phyloP scores from a whole-genome alignment of 176 grass and related monocot species.

The Neostapfia colusana region DNA sequence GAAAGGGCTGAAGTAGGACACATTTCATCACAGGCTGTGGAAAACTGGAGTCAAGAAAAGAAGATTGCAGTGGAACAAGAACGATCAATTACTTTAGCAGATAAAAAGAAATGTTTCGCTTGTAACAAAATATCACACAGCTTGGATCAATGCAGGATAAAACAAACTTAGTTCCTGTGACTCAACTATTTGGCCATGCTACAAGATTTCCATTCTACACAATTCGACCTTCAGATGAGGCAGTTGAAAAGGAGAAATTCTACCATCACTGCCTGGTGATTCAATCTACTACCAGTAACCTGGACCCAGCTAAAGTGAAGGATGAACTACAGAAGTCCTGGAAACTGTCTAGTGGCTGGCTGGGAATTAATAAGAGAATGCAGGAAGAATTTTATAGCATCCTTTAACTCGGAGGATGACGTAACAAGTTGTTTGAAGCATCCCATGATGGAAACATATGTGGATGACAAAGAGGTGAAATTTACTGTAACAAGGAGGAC shows the following conservation, averaged over 20 bases:
- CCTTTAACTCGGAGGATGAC: slow-evolving; percentile 38
- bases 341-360: slow-evolving; percentile 29
- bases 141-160: slow-evolving; percentile 40
- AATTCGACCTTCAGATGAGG: slow-evolving; percentile 33
- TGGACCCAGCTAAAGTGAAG: slow-evolving; percentile 28
- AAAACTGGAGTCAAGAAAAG: background rate
- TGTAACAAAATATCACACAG: slow-evolving; percentile 37
- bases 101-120: slow-evolving; percentile 36
- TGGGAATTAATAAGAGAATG: slow-evolving; percentile 41
- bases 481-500: slow-evolving; percentile 35
- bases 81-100: background rate
- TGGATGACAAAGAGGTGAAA: slow-evolving; percentile 26
- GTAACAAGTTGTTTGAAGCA: slow-evolving; percentile 35
- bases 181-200: slow-evolving; percentile 39
- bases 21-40: slow-evolving; percentile 15
- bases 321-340: slow-evolving; percentile 40
- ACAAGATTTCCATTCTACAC: slow-evolving; percentile 40
- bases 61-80: background rate
- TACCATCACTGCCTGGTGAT: slow-evolving; percentile 27
- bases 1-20: background rate
- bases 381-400: slow-evolving; percentile 25
- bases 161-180: slow-evolving; percentile 10
- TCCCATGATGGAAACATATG: background rate
- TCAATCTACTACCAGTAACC: slow-evolving; percentile 19
- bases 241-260: slow-evolving; percentile 25